Percentiles rank a stretch among this genome's conserved stretches.
phyloP scores from a whole-genome alignment of 768 basidiomycete genomes.

The Dioszegia aurantiaca region DNA sequence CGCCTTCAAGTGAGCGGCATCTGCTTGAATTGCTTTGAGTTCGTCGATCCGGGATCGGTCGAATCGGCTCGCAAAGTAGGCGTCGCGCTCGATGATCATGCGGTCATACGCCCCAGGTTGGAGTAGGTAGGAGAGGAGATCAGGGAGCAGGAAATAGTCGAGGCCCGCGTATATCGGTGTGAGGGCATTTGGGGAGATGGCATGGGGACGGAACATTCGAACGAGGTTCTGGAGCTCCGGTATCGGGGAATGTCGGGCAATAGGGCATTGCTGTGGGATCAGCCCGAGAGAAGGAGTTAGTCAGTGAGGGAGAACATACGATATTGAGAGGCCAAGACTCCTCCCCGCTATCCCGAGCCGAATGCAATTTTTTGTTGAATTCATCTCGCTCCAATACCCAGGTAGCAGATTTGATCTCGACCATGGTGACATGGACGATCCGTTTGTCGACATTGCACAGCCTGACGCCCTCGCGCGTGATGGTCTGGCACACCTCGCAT shows the following conservation, averaged over 20 bases:
- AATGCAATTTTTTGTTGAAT: constrained; percentile 55
- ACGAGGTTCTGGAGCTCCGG: constrained; percentile 82
- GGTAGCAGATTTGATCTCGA: constrained; percentile 63
- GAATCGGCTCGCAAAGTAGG: constrained; percentile 19
- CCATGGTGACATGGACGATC: constrained; percentile 82
- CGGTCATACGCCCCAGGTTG: constrained; percentile 44
- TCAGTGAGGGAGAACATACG: too few relatives aligned
- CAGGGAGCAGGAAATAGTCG: constrained; percentile 71
- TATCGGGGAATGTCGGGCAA: constrained; percentile 81
- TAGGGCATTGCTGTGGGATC: constrained; percentile 49
- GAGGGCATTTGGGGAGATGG: constrained; percentile 76
- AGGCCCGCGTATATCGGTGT: constrained; percentile 58
- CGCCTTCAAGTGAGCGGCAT: background rate
- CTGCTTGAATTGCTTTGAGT: constrained; percentile 4
- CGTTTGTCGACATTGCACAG: constrained; percentile 33
- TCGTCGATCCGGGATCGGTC: background rate
- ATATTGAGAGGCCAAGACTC: constrained; percentile 59
- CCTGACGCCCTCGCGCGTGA: constrained; percentile 50
- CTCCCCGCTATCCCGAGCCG: constrained; percentile 27
- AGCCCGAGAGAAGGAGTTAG: too few relatives aligned
- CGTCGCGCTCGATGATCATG: constrained; percentile 25
- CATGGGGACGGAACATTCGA: constrained; percentile 70
- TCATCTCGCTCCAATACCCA: constrained; percentile 60
- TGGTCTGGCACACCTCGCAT: constrained; percentile 55
- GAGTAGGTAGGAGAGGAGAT: constrained; percentile 66